phyloP scores from a whole-genome alignment of 2,329 filamentous ascomycete species.

The Diaporthe nobilis region DNA sequence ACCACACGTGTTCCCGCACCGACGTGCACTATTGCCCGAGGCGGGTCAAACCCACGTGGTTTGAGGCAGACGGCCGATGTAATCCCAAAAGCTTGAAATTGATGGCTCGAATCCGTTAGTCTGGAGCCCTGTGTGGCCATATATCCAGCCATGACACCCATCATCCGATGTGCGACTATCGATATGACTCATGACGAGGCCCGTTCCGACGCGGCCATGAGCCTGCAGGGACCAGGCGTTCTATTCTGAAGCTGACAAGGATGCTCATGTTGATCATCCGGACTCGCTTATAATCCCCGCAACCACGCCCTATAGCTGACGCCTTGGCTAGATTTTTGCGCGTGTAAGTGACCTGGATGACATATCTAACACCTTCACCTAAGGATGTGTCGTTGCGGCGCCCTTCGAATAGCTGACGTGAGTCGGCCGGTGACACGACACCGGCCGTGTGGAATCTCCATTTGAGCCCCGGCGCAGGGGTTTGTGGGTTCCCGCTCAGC shows the following conservation, averaged over 20 bases:
- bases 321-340: background rate
- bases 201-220: slow-evolving; percentile 1
- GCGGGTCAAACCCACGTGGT: slow-evolving; percentile 14
- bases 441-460: background rate
- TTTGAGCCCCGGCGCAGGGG: background rate
- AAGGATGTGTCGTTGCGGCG: background rate
- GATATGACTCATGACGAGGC: slow-evolving; percentile 23
- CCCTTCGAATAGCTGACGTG: background rate
- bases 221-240: slow-evolving; percentile 2
- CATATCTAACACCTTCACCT: background rate
- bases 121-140: background rate
- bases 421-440: background rate
- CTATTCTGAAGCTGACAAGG: background rate
- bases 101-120: background rate
- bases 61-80: slow-evolving; percentile 1
- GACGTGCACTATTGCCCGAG: background rate
- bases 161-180: background rate
- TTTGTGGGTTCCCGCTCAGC: slow-evolving; percentile 6
- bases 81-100: slow-evolving; percentile 19
- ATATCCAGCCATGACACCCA: slow-evolving; percentile 14
- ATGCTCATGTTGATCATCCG: background rate
- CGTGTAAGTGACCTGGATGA: background rate
- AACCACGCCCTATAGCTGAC: background rate
- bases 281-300: slow-evolving; percentile 7
- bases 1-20: background rate